Conservation (phyloP, 1,139 yeast genomes). For the Suhomyces bokatorum region DNA sequence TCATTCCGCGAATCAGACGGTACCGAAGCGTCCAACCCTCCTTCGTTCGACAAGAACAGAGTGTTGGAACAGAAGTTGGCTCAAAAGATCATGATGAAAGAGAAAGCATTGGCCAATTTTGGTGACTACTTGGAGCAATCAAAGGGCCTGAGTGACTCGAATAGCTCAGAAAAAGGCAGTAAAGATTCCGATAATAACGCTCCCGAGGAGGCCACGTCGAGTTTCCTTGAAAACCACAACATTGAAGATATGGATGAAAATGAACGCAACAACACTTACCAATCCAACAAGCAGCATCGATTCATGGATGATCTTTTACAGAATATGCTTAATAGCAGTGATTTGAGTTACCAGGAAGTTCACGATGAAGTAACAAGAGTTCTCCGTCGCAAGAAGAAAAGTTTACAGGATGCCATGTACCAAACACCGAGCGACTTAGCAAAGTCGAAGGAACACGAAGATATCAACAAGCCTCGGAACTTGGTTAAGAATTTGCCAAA, state of each 20-base stretch:
- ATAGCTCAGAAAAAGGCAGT: neutral
- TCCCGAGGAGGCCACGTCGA: neutral
- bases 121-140: conserved; percentile 1
- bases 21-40: conserved; percentile 68
- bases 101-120: conserved; percentile 19
- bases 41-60: conserved; percentile 66
- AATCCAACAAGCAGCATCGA: conserved; percentile 4
- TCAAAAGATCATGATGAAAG: conserved; percentile 25
- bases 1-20: conserved; percentile 57
- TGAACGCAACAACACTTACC: neutral
- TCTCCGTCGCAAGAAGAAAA: conserved; percentile 24
- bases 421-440: conserved; percentile 27
- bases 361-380: conserved; percentile 24
- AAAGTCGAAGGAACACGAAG: conserved; percentile 9
- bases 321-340: conserved; percentile 22
- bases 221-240: conserved; percentile 1
- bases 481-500: conserved; percentile 54
- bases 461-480: conserved; percentile 54
- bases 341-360: conserved; percentile 23
- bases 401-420: conserved; percentile 23
- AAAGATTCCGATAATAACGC: neutral
- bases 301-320: conserved; percentile 9
- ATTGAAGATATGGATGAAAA: conserved; percentile 1
- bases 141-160: neutral
- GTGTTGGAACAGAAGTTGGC: conserved; percentile 28